Percentiles rank a stretch among this genome's conserved stretches.
phyloP scores from a whole-genome alignment of 805 yeast genomes.

The Starmerella vitae region DNA sequence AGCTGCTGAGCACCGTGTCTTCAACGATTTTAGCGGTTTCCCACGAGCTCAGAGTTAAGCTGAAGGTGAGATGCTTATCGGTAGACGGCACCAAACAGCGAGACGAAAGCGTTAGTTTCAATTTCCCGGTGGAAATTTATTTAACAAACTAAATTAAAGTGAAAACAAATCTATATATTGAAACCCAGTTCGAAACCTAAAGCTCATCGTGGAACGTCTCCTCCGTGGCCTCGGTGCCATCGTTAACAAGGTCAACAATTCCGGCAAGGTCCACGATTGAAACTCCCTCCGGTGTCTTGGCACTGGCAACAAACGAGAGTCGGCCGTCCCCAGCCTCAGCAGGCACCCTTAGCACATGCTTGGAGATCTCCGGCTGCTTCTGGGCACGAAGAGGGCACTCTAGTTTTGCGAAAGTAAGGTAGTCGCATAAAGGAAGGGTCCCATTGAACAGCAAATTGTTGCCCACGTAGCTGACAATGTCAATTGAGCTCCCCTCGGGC shows the following conservation, averaged over 20 bases:
- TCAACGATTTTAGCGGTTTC: too few species aligned
- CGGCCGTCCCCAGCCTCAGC: slow-evolving; percentile 22
- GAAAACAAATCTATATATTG: too few species aligned
- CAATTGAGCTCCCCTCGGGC: slow-evolving; percentile 19
- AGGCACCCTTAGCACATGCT: slow-evolving; percentile 23
- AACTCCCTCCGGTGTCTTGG: slow-evolving; percentile 16
- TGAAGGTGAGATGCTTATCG: too few species aligned
- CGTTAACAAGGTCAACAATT: slow-evolving; percentile 13
- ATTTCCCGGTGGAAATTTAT: too few species aligned
- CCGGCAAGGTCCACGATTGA: slow-evolving; percentile 21
- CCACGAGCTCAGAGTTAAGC: too few species aligned
- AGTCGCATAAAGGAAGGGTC: slow-evolving; percentile 21
- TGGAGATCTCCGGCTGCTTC: slow-evolving; percentile 6
- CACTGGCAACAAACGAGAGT: slow-evolving; percentile 24
- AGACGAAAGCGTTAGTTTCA: too few species aligned
- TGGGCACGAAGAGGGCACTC: slow-evolving; percentile 22
- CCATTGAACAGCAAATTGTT: slow-evolving; percentile 16
- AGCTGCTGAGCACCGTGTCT: too few species aligned
- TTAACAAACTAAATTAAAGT: too few species aligned
- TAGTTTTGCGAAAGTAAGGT: slow-evolving; percentile 20
- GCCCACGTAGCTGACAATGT: slow-evolving; percentile 18
- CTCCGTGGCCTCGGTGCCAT: slow-evolving; percentile 1
- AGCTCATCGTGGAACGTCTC: slow-evolving; percentile 8
- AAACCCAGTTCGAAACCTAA: slow-evolving; percentile 2
- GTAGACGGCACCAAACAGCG: too few species aligned